These are phyloP conservation scores for Wickerhamia fluorescens DNA, from an alignment of 805 yeast species.

Conservation along the genomic window DNA sequence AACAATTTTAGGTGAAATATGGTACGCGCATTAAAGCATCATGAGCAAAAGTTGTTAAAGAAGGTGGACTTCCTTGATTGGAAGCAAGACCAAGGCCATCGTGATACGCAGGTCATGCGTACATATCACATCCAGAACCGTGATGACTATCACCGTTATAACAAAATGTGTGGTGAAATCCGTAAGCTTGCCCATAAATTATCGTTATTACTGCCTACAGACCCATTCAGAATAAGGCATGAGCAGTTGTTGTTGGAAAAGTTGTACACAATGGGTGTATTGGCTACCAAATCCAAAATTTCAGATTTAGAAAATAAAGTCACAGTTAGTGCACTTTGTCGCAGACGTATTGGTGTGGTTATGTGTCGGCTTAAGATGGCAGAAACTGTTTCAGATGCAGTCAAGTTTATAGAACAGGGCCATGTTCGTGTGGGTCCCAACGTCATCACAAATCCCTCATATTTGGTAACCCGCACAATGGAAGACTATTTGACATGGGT, in stretches of 20 bases:
- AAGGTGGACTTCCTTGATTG: constrained; percentile 96
- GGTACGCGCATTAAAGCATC: constrained; percentile 89
- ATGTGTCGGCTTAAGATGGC: constrained; percentile 95
- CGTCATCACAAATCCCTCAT: constrained; percentile 93
- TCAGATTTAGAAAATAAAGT: constrained; percentile 88
- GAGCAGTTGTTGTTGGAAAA: constrained; percentile 86
- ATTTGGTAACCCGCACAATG: constrained; percentile 83
- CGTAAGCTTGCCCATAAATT: constrained; percentile 81
- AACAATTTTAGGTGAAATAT: too few relatives aligned
- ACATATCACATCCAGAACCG: constrained; percentile 90
- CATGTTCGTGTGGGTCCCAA: constrained; percentile 97
- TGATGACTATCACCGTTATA: constrained; percentile 93
- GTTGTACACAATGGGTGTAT: constrained; percentile 79
- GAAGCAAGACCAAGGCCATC: constrained; percentile 93
- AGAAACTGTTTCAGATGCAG: constrained; percentile 80
- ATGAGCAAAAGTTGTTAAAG: constrained; percentile 88
- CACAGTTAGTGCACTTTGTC: constrained; percentile 86
- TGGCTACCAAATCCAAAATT: constrained; percentile 82
- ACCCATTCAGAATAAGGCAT: constrained; percentile 80
- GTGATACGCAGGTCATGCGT: constrained; percentile 96
- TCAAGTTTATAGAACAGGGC: constrained; percentile 91
- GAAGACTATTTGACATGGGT: constrained; percentile 98
- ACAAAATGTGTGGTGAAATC: constrained; percentile 86
- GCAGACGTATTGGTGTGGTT: constrained; percentile 88
- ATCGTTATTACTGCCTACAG: constrained; percentile 78